These are phyloP conservation scores for Enterocytospora artemiae DNA, from an alignment of 371 early-diverging fungal genomes.

Conservation along the genomic window DNA sequence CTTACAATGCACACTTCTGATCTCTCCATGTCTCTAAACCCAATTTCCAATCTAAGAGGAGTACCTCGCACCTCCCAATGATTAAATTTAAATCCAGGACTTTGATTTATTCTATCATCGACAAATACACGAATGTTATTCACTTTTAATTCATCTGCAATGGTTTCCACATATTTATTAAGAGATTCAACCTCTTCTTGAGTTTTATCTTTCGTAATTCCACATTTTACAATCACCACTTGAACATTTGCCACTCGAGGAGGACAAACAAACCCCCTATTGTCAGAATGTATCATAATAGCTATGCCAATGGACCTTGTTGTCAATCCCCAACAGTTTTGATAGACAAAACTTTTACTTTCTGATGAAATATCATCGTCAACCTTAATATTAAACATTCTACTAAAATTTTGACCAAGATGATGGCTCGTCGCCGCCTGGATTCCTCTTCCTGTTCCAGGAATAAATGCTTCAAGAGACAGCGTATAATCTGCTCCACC, in stretches of 20 bases:
- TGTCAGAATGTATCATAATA: conserved; percentile 93
- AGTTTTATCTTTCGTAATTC: conserved; percentile 72
- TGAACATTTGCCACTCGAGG: conserved; percentile 84
- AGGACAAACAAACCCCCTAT: conserved; percentile 92
- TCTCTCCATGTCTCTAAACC: conserved; percentile 81
- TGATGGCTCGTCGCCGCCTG: conserved; percentile 98
- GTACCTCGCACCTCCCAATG: conserved; percentile 98
- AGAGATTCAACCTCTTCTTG: conserved; percentile 62
- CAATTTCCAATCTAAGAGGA: conserved; percentile 90
- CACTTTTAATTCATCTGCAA: conserved; percentile 63
- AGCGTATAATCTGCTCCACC: conserved; percentile 96
- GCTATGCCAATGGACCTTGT: conserved; percentile 97
- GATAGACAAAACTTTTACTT: conserved; percentile 69
- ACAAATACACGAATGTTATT: conserved; percentile 73
- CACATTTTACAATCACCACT: conserved; percentile 85
- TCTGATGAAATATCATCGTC: conserved; percentile 59
- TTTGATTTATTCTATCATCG: conserved; percentile 78
- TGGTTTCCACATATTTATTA: conserved; percentile 58
- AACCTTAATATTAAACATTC: conserved; percentile 84
- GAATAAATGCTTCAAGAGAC: conserved; percentile 93
- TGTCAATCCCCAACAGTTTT: conserved; percentile 98
- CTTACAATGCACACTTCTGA: conserved; percentile 70
- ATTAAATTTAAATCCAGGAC: conserved; percentile 96
- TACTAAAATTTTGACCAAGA: conserved; percentile 95
- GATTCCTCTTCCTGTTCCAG: conserved; percentile 90